Percentiles rank a stretch among this genome's conserved stretches.
Evolutionary conservation across 805 yeast genomes (phyloP).

Genomic region (Starmerella apis): DNA sequence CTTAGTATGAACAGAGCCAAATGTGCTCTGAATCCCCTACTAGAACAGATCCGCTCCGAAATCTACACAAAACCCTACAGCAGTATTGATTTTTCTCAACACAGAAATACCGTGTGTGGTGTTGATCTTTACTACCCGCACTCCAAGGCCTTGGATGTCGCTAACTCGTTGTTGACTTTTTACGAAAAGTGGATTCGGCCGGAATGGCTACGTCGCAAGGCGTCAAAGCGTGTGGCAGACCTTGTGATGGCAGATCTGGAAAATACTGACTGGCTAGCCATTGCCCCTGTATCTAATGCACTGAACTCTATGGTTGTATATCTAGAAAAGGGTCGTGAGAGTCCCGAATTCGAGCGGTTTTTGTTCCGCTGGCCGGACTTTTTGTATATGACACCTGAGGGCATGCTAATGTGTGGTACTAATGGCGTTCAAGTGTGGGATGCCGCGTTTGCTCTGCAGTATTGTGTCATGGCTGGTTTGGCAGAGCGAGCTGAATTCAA

Average conservation of each 20-base stretch:
- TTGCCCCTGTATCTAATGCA: constrained; percentile 90
- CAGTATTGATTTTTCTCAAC: constrained; percentile 52
- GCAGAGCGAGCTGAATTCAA: constrained; percentile 59
- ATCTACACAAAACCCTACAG: constrained; percentile 62
- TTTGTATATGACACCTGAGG: constrained; percentile 76
- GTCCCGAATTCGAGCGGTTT: constrained; percentile 48
- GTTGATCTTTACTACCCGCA: constrained; percentile 93
- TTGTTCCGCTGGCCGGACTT: constrained; percentile 60
- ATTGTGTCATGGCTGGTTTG: constrained; percentile 65
- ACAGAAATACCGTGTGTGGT: constrained; percentile 80
- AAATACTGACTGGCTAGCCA: constrained; percentile 72
- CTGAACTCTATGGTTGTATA: constrained; percentile 65
- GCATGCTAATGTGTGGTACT: constrained; percentile 91
- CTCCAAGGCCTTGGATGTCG: constrained; percentile 49
- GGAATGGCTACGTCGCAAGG: constrained; percentile 47
- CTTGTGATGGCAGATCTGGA: constrained; percentile 60
- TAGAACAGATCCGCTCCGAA: constrained; percentile 60
- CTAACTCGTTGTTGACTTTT: constrained; percentile 48
- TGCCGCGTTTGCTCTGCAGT: constrained; percentile 80
- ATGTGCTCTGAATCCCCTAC: constrained; percentile 53
- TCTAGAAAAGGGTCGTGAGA: constrained; percentile 58
- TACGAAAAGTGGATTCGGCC: constrained; percentile 75
- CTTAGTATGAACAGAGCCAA: constrained; percentile 46
- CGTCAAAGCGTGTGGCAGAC: constrained; percentile 47
- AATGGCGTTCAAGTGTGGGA: constrained; percentile 99